Evolutionary conservation across 148 eudicot genomes (phyloP).

Genomic region (Spergularia bocconei): DNA sequence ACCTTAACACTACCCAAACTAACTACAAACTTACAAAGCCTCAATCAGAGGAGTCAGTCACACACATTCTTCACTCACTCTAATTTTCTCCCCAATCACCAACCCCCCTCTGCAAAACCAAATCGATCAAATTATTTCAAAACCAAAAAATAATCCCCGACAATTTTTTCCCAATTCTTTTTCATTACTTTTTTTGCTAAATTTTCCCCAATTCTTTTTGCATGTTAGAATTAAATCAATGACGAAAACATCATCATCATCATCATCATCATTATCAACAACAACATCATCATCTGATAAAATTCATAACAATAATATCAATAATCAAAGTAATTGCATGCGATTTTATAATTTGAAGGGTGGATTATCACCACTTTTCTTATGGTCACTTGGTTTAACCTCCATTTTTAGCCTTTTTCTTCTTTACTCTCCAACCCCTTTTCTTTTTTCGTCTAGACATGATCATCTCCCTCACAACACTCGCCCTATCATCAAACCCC

Average conservation of each 20-base stretch:
- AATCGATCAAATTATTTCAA: no score
- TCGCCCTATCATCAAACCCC: slow-evolving; percentile 11
- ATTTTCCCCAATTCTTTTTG: background rate
- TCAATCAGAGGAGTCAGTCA: no score
- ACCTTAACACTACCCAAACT: no score
- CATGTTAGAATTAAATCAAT: slow-evolving; percentile 10
- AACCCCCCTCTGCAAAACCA: no score
- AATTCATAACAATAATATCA: background rate
- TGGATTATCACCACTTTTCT: slow-evolving; percentile 27
- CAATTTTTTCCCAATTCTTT: no score
- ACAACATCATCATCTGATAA: slow-evolving; percentile 9
- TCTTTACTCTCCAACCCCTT: slow-evolving; percentile 29
- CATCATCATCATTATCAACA: background rate
- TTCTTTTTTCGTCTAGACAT: slow-evolving; percentile 15
- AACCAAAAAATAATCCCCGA: no score
- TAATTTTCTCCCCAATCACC: no score
- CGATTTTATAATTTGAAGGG: slow-evolving; percentile 8
- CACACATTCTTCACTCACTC: no score
- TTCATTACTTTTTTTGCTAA: no score
- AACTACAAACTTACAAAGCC: no score
- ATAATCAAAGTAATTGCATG: background rate
- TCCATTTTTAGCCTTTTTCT: slow-evolving; percentile 30
- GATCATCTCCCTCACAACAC: slow-evolving; percentile 12
- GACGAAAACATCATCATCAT: slow-evolving; percentile 20
- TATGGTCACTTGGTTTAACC: slow-evolving; percentile 25